Percentiles rank a stretch among this genome's conserved stretches.
Evolutionary conservation across 2,329 filamentous ascomycete species (phyloP).

Genomic region (Calonectria pteridis): DNA sequence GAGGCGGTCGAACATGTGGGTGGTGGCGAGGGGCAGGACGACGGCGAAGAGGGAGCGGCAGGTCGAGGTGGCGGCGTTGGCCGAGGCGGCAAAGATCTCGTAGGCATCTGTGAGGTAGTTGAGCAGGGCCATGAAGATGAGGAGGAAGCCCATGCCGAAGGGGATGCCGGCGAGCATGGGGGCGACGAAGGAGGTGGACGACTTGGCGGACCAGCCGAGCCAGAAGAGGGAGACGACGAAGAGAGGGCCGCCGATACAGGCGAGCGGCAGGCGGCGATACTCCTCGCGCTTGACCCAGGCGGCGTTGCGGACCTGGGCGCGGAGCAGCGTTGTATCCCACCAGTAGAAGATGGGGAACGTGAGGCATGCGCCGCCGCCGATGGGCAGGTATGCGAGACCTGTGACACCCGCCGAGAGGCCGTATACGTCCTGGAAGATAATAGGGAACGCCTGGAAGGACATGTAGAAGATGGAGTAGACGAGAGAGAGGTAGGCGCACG

Average conservation of each 20-base stretch:
- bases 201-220: constrained; percentile 70
- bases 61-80: constrained; percentile 86
- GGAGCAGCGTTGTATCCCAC: constrained; percentile 72
- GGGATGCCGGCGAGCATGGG: constrained; percentile 71
- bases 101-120: constrained; percentile 79
- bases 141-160: constrained; percentile 72
- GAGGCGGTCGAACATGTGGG: constrained; percentile 61
- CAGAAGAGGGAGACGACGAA: constrained; percentile 69
- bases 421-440: constrained; percentile 76
- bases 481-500: constrained; percentile 78
- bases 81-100: constrained; percentile 76
- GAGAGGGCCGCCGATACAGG: constrained; percentile 76
- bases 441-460: constrained; percentile 81
- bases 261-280: constrained; percentile 77
- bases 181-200: constrained; percentile 62
- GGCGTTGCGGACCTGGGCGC: constrained; percentile 61
- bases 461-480: constrained; percentile 77
- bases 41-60: constrained; percentile 96
- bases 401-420: constrained; percentile 72
- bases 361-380: constrained; percentile 72
- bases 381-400: constrained; percentile 77
- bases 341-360: constrained; percentile 71
- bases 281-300: constrained; percentile 74
- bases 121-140: constrained; percentile 73
- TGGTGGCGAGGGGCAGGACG: constrained; percentile 68